These are phyloP conservation scores for Beauveria varroae DNA, from an alignment of 2,329 filamentous ascomycete genomes.

Conservation along the genomic window DNA sequence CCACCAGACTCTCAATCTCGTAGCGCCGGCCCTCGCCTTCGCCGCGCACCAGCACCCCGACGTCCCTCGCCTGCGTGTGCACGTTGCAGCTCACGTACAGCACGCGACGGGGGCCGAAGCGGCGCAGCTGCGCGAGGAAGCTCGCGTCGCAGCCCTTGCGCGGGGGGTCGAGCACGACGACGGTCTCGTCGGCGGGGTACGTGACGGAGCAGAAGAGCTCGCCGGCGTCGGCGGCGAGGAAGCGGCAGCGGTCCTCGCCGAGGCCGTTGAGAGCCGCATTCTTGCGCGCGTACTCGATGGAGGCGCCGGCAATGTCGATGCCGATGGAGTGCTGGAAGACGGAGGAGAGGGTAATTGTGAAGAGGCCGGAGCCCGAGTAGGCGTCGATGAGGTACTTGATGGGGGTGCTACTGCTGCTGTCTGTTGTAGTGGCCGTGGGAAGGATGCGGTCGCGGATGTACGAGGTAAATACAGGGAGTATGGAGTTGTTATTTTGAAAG, in stretches of 20 bases:
- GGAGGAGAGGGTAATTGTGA: conserved; percentile 85
- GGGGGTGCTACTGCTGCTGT: conserved; percentile 30
- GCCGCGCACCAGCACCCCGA: conserved; percentile 78
- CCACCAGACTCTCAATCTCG: conserved; percentile 80
- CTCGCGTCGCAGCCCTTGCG: conserved; percentile 85
- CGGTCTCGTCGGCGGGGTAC: conserved; percentile 73
- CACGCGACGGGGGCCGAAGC: conserved; percentile 69
- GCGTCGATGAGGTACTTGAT: conserved; percentile 92
- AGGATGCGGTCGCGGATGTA: conserved; percentile 79
- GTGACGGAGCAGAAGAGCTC: conserved; percentile 69
- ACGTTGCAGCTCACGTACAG: conserved; percentile 98
- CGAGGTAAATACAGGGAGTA: conserved; percentile 75
- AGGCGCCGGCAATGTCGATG: conserved; percentile 78
- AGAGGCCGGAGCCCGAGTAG: conserved; percentile 94
- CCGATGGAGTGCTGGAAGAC: conserved; percentile 80
- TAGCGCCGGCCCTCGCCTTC: conserved; percentile 49
- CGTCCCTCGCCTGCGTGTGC: conserved; percentile 90
- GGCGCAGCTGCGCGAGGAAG: conserved; percentile 74
- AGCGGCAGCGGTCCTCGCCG: conserved; percentile 59
- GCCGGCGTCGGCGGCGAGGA: conserved; percentile 83
- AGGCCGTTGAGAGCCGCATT: conserved; percentile 78
- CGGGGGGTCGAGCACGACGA: conserved; percentile 94
- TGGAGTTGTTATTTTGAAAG: conserved; percentile 99
- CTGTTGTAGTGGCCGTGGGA: conserved; percentile 36
- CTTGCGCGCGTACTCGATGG: conserved; percentile 67